A percentile compares a stretch with the other conserved stretches of the same genome.
Conservation (phyloP, 2,329 filamentous ascomycete genomes). For the Pseudopyricularia javanii region DNA sequence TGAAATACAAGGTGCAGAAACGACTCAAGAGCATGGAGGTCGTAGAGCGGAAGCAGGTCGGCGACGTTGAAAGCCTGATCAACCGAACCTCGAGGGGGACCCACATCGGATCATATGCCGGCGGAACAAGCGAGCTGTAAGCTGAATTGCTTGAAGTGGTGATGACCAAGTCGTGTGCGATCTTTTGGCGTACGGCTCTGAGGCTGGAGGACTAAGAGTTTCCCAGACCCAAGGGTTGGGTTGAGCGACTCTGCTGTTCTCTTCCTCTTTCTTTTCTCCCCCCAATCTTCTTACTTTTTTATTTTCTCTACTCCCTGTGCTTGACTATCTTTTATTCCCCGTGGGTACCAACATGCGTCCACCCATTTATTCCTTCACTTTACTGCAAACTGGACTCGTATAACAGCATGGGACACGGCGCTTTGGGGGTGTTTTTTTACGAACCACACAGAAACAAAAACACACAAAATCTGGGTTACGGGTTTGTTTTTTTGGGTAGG, state of each 20-base stretch:
- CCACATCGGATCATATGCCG: neutral
- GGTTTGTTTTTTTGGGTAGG: neutral
- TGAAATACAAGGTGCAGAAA: constrained; percentile 49
- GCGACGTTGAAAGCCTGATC: constrained; percentile 70
- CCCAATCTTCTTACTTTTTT: neutral
- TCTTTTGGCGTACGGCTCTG: neutral
- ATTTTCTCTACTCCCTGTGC: neutral
- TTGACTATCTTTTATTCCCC: too few species aligned
- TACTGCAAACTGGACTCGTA: neutral
- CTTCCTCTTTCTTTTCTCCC: neutral
- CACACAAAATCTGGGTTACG: neutral
- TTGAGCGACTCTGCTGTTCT: neutral
- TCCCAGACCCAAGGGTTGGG: neutral
- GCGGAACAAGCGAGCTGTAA: neutral
- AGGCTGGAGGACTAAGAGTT: neutral
- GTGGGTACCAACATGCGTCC: neutral
- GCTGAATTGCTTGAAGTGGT: neutral
- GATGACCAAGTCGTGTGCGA: neutral
- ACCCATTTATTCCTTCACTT: neutral
- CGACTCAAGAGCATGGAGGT: constrained; percentile 63
- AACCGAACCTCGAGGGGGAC: constrained; percentile 26
- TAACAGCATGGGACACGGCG: constrained; percentile 1
- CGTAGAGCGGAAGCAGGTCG: constrained; percentile 79
- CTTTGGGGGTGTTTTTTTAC: neutral
- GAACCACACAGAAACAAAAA: neutral